Evolutionary conservation across 768 basidiomycete genomes (phyloP), one percentile per base, ranked within the genome.

Genomic region (Leccinum subgranulosum): DNA sequence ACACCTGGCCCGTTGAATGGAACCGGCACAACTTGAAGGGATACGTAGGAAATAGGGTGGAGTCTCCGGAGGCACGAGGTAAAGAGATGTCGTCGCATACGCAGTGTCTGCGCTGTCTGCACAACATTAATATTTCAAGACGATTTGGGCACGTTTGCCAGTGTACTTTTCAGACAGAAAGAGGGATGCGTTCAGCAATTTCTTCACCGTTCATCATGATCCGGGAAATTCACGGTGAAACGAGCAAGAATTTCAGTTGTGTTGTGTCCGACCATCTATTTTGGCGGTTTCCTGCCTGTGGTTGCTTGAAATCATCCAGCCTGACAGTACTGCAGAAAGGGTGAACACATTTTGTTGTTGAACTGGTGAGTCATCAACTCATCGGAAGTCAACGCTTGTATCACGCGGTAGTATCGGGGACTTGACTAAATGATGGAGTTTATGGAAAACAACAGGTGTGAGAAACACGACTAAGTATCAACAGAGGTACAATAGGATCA

Each of bases 401-500:
- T 39, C 36, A 17, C 36, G 36, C 41, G 10, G 11, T 43, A 19
- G 19, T n/a, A 41, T 41, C n/a, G n/a, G 39, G n/a, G 39, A 34
- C 15, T 34, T 33, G 14, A 6, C 14, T 39, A 39, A 39, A 39
- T n/a, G 8, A 25, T 25, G 51, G 9, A 2, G 21, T n/a, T 27
- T 41, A 46, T 23, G 3, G 19, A 27, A 29, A 49, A 21, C 33
- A 15, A 23, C 25, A 29, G 3, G 19, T 43, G 27, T 55, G 19
- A 12, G 41, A 28, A 36, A 15, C 53, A 65, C 63, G 50, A n/a
- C n/a, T n/a, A n/a, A 41, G 19, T 36, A 45, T 49, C 14, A 14
- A 27, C 7, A 15, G 2, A 33, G 51, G 12, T 60, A 66, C 64
- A 63, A 8, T 4, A n/a, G 23, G 4, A 41, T 52, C 41, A 19